These are phyloP conservation scores for Oryza brachyantha DNA, from an alignment of 176 grass and related monocot species.

Conservation along the genomic window DNA sequence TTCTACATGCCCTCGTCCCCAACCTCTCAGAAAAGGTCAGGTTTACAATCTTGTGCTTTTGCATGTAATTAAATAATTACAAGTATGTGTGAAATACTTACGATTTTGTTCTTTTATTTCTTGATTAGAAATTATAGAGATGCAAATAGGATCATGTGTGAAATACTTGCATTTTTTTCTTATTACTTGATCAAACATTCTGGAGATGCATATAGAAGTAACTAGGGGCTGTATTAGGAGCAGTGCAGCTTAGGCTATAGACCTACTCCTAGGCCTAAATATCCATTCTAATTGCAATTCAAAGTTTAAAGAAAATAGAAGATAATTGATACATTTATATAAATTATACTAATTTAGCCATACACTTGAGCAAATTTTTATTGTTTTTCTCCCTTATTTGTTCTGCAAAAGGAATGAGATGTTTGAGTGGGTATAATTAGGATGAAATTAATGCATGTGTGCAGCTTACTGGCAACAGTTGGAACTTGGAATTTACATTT, in stretches of 20 bases:
- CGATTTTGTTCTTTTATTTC: neutral
- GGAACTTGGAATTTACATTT: neutral
- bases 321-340: no score
- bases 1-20: constrained; percentile 39
- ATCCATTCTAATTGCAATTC: no score
- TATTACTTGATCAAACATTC: neutral
- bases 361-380: no score
- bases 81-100: no score
- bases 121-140: neutral
- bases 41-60: neutral
- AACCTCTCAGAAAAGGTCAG: constrained; percentile 36
- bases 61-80: neutral
- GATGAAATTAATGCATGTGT: neutral
- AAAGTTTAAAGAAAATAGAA: no score
- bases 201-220: no score
- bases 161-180: neutral
- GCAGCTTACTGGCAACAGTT: neutral
- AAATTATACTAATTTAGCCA: no score
- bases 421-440: neutral
- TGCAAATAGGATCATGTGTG: neutral
- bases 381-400: neutral
- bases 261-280: no score
- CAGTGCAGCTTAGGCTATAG: no score
- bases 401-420: neutral
- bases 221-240: no score